Base-by-base conservation (phyloP, 2,329 filamentous ascomycete species). In the Ophiostoma ulmi region DNA sequence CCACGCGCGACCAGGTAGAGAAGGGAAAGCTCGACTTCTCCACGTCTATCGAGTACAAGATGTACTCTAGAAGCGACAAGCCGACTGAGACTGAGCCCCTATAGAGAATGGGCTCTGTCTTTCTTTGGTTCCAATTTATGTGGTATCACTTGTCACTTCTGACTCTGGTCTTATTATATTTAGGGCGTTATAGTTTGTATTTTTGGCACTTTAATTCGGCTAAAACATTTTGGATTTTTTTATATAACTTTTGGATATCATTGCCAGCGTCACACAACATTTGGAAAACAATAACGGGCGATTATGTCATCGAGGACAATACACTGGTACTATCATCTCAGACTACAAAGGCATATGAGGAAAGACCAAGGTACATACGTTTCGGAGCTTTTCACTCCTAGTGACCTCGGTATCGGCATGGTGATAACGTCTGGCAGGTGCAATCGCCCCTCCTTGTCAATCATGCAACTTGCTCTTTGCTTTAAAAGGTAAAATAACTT, bases 31-130 rank as follows among this genome's bases (percentile, higher is more conserved):
- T 89, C 41, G 84, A 86, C 74, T 86, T 87, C 76, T 83, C 83
- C 72, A 86, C 81, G 64, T 83, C 83, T 11, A 79, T 84, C 5
- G 87, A 89, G 78, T 88, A 86, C 79, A 85, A 85, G 77, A 86
- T 87, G 83, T 89, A 88, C 77, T 87, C 86, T 68, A 80, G 86
- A 41, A 85, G 88, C 75, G 83, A 88, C 76, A 84, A 84, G 77
- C 84, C 84, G 1, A 76, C 78, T n/a, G 78, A 80, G 13, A 65
- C n/a, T 17, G 69, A 72, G 41, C 67, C 13, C 31, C 35, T 66
- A 17, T 31, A 41, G 26, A 17, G 3, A 41, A 36, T n/a, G 66
- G 13, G 3, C 4, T 17, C 8, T n/a, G 31, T 31, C 55, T 61
- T 55, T 26, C 26, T 61, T 61, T 61, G 52, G 44, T 10, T 55